Evolutionary conservation across 345 rosid genomes (phyloP).

Genomic region (Salix brachista): DNA sequence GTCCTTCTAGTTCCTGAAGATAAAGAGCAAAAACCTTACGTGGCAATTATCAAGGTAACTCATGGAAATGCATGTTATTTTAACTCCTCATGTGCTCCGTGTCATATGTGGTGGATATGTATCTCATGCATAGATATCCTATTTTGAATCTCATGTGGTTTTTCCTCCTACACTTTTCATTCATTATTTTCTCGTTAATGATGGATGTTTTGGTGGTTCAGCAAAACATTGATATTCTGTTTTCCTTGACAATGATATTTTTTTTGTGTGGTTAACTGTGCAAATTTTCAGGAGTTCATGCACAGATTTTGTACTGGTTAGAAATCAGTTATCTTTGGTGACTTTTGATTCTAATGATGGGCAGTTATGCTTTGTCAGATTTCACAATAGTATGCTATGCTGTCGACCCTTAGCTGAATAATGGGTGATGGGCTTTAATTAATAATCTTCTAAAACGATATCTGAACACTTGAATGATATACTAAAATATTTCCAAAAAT

Average conservation of each 20-base stretch:
- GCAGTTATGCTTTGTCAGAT: neutral
- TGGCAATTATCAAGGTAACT: slow-evolving; percentile 92
- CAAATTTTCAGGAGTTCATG: neutral
- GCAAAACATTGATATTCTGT: neutral
- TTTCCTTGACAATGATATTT: neutral
- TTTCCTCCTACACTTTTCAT: neutral
- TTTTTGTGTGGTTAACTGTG: neutral
- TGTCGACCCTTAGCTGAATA: neutral
- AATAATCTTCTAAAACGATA: neutral
- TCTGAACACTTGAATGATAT: neutral
- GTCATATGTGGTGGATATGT: neutral
- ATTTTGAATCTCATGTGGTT: neutral
- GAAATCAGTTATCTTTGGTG: neutral
- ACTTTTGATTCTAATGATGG: neutral
- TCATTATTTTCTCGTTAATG: neutral
- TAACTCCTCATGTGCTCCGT: neutral
- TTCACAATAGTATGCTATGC: too few species aligned
- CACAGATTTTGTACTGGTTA: neutral
- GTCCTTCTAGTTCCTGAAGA: slow-evolving; percentile 90
- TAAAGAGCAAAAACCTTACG: slow-evolving; percentile 77
- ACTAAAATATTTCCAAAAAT: neutral
- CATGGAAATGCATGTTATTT: neutral
- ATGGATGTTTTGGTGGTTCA: neutral
- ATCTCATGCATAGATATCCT: neutral
- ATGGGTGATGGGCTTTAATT: neutral